phyloP scores from a whole-genome alignment of 2,329 filamentous ascomycete genomes.

The Trichoderma atroviride region DNA sequence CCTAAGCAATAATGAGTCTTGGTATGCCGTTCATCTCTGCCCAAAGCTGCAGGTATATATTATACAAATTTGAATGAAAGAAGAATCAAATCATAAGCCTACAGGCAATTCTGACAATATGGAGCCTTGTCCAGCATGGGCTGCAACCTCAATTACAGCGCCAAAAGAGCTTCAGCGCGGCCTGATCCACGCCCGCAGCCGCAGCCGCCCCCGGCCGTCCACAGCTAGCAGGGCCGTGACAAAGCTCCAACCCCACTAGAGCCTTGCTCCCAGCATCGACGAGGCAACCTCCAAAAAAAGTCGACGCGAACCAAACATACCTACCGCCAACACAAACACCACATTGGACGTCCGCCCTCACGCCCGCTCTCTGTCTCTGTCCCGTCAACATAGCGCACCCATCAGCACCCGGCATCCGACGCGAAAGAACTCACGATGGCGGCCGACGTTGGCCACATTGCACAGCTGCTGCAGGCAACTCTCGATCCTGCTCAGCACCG shows the following conservation, averaged over 20 bases:
- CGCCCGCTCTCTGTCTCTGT: slow-evolving; percentile 9
- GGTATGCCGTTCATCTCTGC: no score
- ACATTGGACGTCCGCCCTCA: neutral
- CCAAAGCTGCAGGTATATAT: no score
- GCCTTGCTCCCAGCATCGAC: slow-evolving; percentile 21
- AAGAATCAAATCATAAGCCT: no score
- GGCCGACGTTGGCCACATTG: slow-evolving; percentile 62
- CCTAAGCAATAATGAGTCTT: no score
- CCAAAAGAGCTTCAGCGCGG: neutral
- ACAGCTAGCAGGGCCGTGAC: slow-evolving; percentile 9
- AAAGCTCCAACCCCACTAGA: slow-evolving; percentile 26
- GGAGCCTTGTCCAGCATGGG: neutral
- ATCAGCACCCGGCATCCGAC: neutral
- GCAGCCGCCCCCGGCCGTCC: slow-evolving; percentile 5
- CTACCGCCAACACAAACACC: slow-evolving; percentile 29
- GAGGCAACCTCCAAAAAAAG: slow-evolving; percentile 26
- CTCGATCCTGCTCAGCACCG: slow-evolving; percentile 85
- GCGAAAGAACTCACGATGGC: slow-evolving; percentile 51
- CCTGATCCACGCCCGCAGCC: neutral
- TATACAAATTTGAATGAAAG: no score
- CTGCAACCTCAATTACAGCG: neutral
- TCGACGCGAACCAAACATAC: slow-evolving; percentile 24
- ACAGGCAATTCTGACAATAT: neutral
- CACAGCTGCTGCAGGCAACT: slow-evolving; percentile 86
- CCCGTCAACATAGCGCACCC: neutral